Percentiles rank a stretch among this genome's conserved stretches.
These are phyloP conservation scores for Kregervanrija fluxuum DNA, from an alignment of 805 yeast species.

Conservation along the genomic window DNA sequence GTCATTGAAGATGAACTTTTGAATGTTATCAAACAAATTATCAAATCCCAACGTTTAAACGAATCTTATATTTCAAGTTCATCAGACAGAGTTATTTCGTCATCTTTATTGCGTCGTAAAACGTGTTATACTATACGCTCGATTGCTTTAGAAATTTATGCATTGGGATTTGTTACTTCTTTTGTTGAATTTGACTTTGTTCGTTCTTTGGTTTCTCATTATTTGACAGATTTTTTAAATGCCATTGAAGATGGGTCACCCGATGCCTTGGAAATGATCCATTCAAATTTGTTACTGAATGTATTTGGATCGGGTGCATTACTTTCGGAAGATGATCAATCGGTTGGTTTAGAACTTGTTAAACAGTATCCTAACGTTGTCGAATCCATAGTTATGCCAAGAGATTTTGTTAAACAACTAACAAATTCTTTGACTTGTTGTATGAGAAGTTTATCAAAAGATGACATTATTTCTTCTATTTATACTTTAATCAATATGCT, in stretches of 20 bases:
- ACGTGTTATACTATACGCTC: slow-evolving; percentile 18
- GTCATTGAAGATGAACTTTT: slow-evolving; percentile 8
- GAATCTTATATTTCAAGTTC: slow-evolving; percentile 18
- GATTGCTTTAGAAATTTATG: slow-evolving; percentile 50
- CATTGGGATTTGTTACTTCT: slow-evolving; percentile 45
- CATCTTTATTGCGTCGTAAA: slow-evolving; percentile 22
- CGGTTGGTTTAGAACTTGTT: slow-evolving; percentile 31
- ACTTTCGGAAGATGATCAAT: slow-evolving; percentile 30
- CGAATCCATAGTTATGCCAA: slow-evolving; percentile 44
- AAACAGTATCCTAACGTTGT: slow-evolving; percentile 42
- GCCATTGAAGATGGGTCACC: slow-evolving; percentile 33
- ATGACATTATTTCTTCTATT: slow-evolving; percentile 73
- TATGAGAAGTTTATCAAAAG: slow-evolving; percentile 64
- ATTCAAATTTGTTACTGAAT: slow-evolving; percentile 37
- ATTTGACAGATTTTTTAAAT: slow-evolving; percentile 30
- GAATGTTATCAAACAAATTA: slow-evolving; percentile 11
- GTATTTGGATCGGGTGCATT: slow-evolving; percentile 30
- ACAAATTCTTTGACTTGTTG: slow-evolving; percentile 60
- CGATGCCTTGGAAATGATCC: slow-evolving; percentile 43
- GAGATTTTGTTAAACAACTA: slow-evolving; percentile 41
- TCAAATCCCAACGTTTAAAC: slow-evolving; percentile 13
- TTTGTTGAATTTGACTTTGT: slow-evolving; percentile 37
- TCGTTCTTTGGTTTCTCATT: slow-evolving; percentile 38
- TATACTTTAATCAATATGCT: slow-evolving; percentile 76
- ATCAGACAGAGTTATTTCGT: slow-evolving; percentile 18